A percentile compares a stretch with the other conserved stretches of the same genome.
These are phyloP conservation scores for Lojkania enalia DNA, from an alignment of 2,329 filamentous ascomycete species.

Conservation along the genomic window DNA sequence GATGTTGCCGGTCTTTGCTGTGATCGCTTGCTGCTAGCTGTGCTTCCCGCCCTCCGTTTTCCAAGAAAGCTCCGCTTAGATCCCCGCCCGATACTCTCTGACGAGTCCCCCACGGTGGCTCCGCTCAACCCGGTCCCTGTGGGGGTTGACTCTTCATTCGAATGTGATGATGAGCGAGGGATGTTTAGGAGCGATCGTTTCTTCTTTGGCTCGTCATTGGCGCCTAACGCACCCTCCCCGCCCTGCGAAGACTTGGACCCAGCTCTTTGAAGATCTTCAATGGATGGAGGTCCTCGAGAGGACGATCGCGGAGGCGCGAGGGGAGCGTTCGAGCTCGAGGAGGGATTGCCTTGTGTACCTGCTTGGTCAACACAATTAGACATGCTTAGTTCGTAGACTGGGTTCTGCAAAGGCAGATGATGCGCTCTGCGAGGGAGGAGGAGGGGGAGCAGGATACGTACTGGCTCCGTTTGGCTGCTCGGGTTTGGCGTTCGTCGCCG, in stretches of 20 bases:
- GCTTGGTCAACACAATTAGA: conserved; percentile 18
- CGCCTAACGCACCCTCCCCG: conserved; percentile 12
- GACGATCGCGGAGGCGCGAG: conserved; percentile 28
- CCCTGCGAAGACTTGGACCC: conserved; percentile 20
- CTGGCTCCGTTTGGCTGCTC: conserved; percentile 40
- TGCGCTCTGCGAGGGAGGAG: conserved; percentile 1
- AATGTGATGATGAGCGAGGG: conserved; percentile 36
- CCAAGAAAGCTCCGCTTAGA: conserved; percentile 53
- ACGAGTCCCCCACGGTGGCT: conserved; percentile 48
- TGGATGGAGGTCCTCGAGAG: conserved; percentile 26
- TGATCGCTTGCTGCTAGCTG: conserved; percentile 51
- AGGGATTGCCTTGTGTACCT: conserved; percentile 14
- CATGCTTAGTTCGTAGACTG: too few relatives aligned
- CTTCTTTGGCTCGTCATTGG: conserved; percentile 35
- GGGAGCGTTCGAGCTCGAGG: conserved; percentile 19
- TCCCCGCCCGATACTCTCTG: conserved; percentile 48
- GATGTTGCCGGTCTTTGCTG: conserved; percentile 41
- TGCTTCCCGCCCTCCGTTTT: conserved; percentile 51
- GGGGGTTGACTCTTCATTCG: conserved; percentile 37
- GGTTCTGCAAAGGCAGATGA: too few relatives aligned
- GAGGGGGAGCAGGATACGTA: conserved; percentile 30
- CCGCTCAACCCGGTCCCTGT: conserved; percentile 48
- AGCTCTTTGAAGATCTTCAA: conserved; percentile 22
- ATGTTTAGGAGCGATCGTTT: conserved; percentile 44
- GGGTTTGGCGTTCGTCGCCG: conserved; percentile 20